Evolutionary conservation across 345 rosid species (phyloP), one percentile per base, ranked within the genome.

Genomic region (Anastatica hierochuntica): DNA sequence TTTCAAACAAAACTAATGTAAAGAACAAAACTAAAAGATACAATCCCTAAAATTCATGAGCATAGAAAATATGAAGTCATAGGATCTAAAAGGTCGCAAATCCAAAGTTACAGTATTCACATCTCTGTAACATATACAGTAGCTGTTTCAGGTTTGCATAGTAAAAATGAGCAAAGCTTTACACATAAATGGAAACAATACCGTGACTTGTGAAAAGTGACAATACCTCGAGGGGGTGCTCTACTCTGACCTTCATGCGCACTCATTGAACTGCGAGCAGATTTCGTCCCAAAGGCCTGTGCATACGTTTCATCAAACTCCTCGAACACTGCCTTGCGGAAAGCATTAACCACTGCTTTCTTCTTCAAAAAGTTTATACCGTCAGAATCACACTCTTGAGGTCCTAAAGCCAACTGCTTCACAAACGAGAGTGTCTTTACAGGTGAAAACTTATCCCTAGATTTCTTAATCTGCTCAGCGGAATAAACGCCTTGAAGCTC

Each of bases 291-390:
- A 60, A 94, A 94, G n/a, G 99, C 99, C 68, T 94, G 92, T 2
- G 95, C 85, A 68, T 94, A 88, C 0, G 99, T 94, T 81, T 85
- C 95, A 67, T 88, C 99, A 68, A 75, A 85, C 89, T 94, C 95
- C 81, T 88, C 97, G 63, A 85, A 94, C 30, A 80, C 73, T 8
- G 96, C 88, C 78, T 68, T 94, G 29, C 97, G 87, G 6, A 83
- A 73, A 56, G 88, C 76, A 72, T 21, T 67, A 67, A 78, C 73
- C 16, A 76, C 70, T 15, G 97, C 85, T 66, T 62, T 94, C 60
- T 79, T 75, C 74, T 76, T 79, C 17, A 77, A 35, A 70, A 79
- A 80, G 43, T 76, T 66, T 10, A 94, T 38, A 69, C 66, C 53
- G 1, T 38, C 60, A 27, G 62, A 62, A 43, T 82, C 85, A 71